Base-by-base conservation (phyloP, 495 filamentous ascomycete genomes). In the Ramalina peruviana region DNA sequence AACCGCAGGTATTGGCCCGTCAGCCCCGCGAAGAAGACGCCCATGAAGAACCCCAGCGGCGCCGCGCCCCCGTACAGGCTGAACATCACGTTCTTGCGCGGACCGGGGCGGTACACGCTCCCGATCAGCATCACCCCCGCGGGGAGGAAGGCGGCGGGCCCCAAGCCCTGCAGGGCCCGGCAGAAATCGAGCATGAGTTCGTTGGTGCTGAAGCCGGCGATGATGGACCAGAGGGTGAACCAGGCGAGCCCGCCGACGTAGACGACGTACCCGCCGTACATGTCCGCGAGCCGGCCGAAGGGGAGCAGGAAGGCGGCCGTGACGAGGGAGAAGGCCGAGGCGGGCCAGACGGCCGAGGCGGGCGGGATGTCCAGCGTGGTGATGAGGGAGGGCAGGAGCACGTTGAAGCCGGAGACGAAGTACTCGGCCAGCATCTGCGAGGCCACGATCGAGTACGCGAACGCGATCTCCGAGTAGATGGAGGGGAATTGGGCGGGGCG, bases 371-470 rank as follows among this genome's bases (percentile, higher is more conserved):
- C 40, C 3, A 93, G 70, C 19, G 79, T 72, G 15, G 63, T 57
- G 23, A 77, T 66, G 10, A 94, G 57, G 0, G 78, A 76, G 9
- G 88, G 88, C 2, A 89, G 65, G 46, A 94, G 71, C 54, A 93
- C 78, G 56, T 85, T 90, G 63, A 88, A 94, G 41, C 88, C 88
- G 39, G 82, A 86, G 36, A 90, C 80, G 60, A 87, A 88, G 64
- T 86, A 94, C 68, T 93, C 78, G 36, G 81, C 74, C 57, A 92
- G 70, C 26, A 86, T 71, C 57, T 88, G 78, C 27, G 84, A 87
- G 67, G 84, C 78, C 21, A 81, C 68, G 37, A 92, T 72, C 0
- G 83, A 81, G 53, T 82, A 76, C 59, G 80, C 76, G 57, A 92
- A 94, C 3, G 76, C 73, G 16, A 80, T 55, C 59, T 93, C 87